Evolutionary conservation across 1,284 basidiomycete genomes (phyloP), one percentile per base, ranked within the genome.

Genomic region (Cryptococcus sp.): DNA sequence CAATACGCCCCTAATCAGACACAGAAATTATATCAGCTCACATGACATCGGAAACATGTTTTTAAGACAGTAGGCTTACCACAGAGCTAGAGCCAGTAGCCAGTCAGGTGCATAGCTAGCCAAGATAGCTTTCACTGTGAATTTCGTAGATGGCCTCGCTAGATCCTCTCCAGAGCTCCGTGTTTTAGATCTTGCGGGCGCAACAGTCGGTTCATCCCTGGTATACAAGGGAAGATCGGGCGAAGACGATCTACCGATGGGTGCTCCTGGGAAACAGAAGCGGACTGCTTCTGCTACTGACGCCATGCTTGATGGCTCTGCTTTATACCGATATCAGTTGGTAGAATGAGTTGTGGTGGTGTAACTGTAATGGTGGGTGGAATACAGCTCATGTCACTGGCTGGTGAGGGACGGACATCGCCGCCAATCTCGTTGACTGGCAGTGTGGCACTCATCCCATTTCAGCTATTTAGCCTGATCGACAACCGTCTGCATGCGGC

Each of bases 21-120:
- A n/a, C n/a, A n/a, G n/a, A n/a, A n/a, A n/a, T n/a, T n/a, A n/a
- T n/a, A 19, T 29, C 19, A 29, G 37, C 19, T 40, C 52, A 40
- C 10, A 19, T 16, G 41, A 23, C 16, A 41, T 39, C 22, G 19
- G 3, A 25, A 29, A 11, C 13, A 38, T 17, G 16, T 25, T 6
- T 10, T 17, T 22, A 7, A 8, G 26, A 26, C 16, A 6, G 23
- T 25, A 34, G 15, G 82, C 87, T 52, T 75, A 91, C 90, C 85
- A 86, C 39, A 91, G 77, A 22, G 81, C 69, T 49, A 89, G 81
- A 13, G 87, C 87, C n/a, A 90, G 68, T 29, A 85, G 70, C 89
- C 89, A 79, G 55, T 79, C 77, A 5, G 64, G 66, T n/a, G 68
- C 66, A 63, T 79, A 79, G 37, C 65, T 66, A 55, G 59, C 61